Percentiles rank a stretch among this genome's conserved stretches.
These are phyloP conservation scores for Epicoccum sorghinum DNA, from an alignment of 2,329 filamentous ascomycete species.

Conservation along the genomic window DNA sequence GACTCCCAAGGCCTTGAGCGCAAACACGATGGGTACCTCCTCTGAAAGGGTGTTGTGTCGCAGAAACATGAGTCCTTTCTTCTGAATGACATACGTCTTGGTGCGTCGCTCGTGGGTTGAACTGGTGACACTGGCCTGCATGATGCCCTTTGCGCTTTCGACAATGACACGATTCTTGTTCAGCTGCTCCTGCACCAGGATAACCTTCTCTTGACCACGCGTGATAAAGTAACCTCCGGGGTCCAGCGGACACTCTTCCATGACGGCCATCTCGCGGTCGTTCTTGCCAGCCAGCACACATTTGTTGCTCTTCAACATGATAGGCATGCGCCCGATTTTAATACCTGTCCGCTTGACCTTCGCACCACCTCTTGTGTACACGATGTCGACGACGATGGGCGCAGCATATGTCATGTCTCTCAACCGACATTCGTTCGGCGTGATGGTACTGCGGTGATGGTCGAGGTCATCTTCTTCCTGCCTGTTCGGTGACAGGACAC, in stretches of 20 bases:
- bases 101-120: constrained; percentile 98
- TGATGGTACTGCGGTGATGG: constrained; percentile 63
- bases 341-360: constrained; percentile 75
- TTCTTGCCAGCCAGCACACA: constrained; percentile 84
- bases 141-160: constrained; percentile 91
- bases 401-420: constrained; percentile 98
- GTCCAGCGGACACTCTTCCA: constrained; percentile 95
- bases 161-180: constrained; percentile 99
- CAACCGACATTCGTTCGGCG: constrained; percentile 93
- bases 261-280: constrained; percentile 84
- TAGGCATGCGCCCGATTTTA: constrained; percentile 86
- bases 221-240: constrained; percentile 98
- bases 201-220: constrained; percentile 97
- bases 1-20: constrained; percentile 91
- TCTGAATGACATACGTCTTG: constrained; percentile 93
- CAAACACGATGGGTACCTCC: constrained; percentile 91
- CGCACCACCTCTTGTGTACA: constrained; percentile 82
- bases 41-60: constrained; percentile 93
- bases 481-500: constrained; percentile 80
- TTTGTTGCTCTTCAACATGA: constrained; percentile 96
- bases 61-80: constrained; percentile 88
- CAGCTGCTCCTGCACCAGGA: constrained; percentile 95
- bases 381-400: constrained; percentile 89
- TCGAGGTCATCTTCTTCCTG: constrained; percentile 72
- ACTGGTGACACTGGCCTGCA: constrained; percentile 89